phyloP scores from a whole-genome alignment of 345 rosid species.

The Nephelium lappaceum region DNA sequence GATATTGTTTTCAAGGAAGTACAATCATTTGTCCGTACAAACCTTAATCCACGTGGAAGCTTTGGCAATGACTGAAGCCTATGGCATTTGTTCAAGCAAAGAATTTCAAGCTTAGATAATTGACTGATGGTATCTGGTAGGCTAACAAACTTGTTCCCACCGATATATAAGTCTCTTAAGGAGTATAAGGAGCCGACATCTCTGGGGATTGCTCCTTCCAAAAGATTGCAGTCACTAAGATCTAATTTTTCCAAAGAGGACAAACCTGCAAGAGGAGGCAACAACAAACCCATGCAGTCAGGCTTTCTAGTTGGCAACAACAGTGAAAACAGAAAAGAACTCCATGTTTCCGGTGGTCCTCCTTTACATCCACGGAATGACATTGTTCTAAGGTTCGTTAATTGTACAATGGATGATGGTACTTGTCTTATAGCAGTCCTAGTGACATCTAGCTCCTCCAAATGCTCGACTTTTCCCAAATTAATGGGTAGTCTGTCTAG shows the following conservation, averaged over 20 bases:
- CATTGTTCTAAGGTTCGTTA: not conserved
- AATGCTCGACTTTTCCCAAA: not conserved
- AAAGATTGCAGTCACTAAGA: not conserved
- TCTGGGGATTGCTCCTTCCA: not conserved
- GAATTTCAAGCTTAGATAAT: conserved; percentile 12
- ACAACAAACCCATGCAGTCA: too few relatives aligned
- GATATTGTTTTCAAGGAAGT: not conserved
- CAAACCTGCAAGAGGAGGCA: not conserved
- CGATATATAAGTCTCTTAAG: not conserved
- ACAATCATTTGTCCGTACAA: not conserved
- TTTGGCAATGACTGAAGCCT: not conserved
- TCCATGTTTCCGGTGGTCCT: not conserved
- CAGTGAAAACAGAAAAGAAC: not conserved
- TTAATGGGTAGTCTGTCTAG: too few relatives aligned
- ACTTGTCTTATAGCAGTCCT: not conserved
- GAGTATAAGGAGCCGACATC: not conserved
- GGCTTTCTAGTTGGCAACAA: too few relatives aligned
- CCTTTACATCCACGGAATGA: not conserved
- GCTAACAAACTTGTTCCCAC: not conserved
- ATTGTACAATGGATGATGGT: not conserved
- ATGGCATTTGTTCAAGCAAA: conserved; percentile 3
- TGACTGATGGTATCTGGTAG: not conserved
- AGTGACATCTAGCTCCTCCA: not conserved
- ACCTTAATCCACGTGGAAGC: not conserved
- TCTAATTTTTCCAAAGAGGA: not conserved